phyloP scores from a whole-genome alignment of 2,329 filamentous ascomycete genomes.

The Arachnomyces sp. region DNA sequence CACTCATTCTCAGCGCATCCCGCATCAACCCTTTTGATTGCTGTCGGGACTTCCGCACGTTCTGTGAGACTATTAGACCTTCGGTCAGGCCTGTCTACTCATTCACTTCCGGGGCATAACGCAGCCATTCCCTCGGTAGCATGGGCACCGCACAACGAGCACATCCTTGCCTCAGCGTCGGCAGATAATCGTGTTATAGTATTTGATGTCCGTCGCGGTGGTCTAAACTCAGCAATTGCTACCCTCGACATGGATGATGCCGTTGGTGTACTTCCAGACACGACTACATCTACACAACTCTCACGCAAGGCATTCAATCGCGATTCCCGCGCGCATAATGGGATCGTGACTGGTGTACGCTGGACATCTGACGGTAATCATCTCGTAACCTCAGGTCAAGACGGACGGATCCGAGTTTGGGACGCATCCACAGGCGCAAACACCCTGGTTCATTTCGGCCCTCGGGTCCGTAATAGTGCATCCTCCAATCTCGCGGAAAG shows the following conservation, averaged over 20 bases:
- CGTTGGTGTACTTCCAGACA: constrained; percentile 50
- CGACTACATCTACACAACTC: constrained; percentile 18
- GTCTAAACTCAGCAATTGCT: constrained; percentile 59
- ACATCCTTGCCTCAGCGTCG: constrained; percentile 76
- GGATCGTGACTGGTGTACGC: constrained; percentile 71
- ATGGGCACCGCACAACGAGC: constrained; percentile 75
- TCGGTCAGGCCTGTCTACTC: constrained; percentile 67
- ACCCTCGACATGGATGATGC: constrained; percentile 78
- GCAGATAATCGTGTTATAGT: constrained; percentile 73
- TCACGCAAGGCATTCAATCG: constrained; percentile 36
- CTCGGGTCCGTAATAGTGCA: constrained; percentile 62
- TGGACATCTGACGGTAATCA: constrained; percentile 76
- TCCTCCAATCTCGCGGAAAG: constrained; percentile 51
- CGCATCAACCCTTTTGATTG: constrained; percentile 67
- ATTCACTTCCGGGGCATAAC: constrained; percentile 60
- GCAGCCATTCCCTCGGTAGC: constrained; percentile 59
- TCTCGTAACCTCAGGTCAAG: constrained; percentile 73
- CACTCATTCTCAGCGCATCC: constrained; percentile 63
- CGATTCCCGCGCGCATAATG: constrained; percentile 60
- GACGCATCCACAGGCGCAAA: constrained; percentile 72
- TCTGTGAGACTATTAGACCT: constrained; percentile 79
- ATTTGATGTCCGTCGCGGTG: constrained; percentile 76
- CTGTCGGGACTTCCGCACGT: constrained; percentile 80
- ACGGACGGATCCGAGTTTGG: constrained; percentile 81
- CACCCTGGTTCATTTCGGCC: constrained; percentile 80